These are phyloP conservation scores for Mortierella sp. DNA, from an alignment of 371 early-diverging fungal species.

Conservation along the genomic window DNA sequence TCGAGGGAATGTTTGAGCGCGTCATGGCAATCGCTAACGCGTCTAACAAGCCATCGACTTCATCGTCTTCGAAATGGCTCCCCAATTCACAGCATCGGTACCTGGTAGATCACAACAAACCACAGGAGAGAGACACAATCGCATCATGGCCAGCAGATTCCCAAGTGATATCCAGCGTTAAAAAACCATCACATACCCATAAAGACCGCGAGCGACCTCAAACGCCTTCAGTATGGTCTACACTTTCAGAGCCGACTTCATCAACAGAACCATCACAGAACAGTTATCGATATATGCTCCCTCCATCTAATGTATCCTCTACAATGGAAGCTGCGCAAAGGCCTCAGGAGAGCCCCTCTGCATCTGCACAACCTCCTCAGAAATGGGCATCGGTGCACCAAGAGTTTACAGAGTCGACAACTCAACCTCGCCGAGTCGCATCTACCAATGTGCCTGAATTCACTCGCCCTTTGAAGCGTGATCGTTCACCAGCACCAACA, in stretches of 20 bases:
- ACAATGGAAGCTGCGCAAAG: not conserved
- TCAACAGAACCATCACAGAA: not conserved
- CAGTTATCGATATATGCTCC: constrained; percentile 24
- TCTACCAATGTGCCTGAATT: not conserved
- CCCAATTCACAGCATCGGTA: not conserved
- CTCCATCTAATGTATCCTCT: constrained; percentile 9
- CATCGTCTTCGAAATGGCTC: constrained; percentile 2
- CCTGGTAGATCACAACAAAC: constrained; percentile 2
- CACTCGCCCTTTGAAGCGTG: not conserved
- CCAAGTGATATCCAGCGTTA: not conserved
- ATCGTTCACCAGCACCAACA: constrained; percentile 2
- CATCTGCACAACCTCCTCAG: not conserved
- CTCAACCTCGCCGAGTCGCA: not conserved
- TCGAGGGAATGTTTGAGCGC: constrained; percentile 52
- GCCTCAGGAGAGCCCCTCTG: not conserved
- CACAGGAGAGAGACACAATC: constrained; percentile 31
- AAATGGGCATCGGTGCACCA: not conserved
- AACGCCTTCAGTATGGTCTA: constrained; percentile 13
- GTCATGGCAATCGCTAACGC: constrained; percentile 41
- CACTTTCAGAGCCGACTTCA: not conserved
- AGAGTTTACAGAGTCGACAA: no score
- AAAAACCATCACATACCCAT: not conserved
- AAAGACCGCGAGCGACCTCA: not conserved
- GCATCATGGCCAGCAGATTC: constrained; percentile 13
- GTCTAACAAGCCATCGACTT: not conserved